Conservation (phyloP, 768 basidiomycete genomes). For the Paxillus involutus region DNA sequence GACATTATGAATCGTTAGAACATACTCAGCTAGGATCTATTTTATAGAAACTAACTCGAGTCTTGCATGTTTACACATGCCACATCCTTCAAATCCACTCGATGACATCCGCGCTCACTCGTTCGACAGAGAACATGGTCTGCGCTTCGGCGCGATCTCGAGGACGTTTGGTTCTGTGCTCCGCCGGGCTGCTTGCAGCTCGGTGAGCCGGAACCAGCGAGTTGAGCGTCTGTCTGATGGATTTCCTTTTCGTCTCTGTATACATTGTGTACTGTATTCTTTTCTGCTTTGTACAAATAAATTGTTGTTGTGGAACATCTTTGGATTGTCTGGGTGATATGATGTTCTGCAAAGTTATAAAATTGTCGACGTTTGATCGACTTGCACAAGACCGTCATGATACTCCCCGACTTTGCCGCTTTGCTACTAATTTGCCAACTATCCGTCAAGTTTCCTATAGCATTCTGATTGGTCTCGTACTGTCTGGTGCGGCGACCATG, state of each 20-base stretch:
- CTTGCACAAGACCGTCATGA: constrained; percentile 7
- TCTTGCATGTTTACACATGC: constrained; percentile 81
- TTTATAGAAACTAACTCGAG: constrained; percentile 78
- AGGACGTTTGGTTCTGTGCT: constrained; percentile 58
- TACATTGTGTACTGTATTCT: not conserved
- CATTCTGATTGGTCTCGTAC: no score
- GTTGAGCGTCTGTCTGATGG: constrained; percentile 67
- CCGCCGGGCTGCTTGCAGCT: constrained; percentile 28
- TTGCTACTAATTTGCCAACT: no score
- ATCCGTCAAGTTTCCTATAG: no score
- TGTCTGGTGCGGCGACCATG: no score
- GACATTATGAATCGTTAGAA: constrained; percentile 46
- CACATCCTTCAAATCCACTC: constrained; percentile 69
- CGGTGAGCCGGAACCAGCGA: constrained; percentile 42
- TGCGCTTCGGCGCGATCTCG: constrained; percentile 41
- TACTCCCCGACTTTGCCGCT: constrained; percentile 4
- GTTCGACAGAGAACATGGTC: constrained; percentile 67
- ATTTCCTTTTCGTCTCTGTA: constrained; percentile 25
- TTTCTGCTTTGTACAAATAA: no score
- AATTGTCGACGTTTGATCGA: no score
- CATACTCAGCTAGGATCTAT: constrained; percentile 83
- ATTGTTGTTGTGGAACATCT: no score
- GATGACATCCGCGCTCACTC: constrained; percentile 67
- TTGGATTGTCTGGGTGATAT: no score
- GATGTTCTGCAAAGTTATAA: no score